Evolutionary conservation across 257 asterid genomes (phyloP), one percentile per base, ranked within the genome.

Genomic region (Ehretia macrophylla): DNA sequence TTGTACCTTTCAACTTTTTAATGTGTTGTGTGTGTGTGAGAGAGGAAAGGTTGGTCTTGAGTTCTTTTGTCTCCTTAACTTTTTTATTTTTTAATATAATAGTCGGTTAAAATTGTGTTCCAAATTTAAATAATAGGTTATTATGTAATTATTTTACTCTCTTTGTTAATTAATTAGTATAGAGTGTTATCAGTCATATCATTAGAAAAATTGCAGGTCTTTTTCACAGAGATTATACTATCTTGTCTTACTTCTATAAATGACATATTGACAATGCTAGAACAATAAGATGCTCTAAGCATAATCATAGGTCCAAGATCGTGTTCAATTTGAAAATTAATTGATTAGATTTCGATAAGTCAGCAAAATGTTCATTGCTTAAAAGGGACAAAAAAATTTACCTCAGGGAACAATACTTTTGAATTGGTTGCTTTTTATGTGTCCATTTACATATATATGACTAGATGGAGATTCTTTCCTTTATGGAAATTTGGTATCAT

Each of bases 1-100:
- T 10, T 50, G 76, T 72, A 53, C 58, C 75, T 77, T 71, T 59
- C 64, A 56, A 53, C 68, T 56, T 71, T 53, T 65, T 61, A 55
- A n/a, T 42, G 11, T 38, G 11, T 42, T 42, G 14, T 42, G 16
- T 42, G 16, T 42, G 16, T 56, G 50, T 37, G 58, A 51, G 63
- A 59, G 23, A 47, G 32, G 18, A 68, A 27, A 40, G 45, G 58
- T 27, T 60, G 62, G 63, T 48, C 39, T 60, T 62, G 66, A 54
- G 11, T 42, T 42, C 47, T 42, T n/a, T n/a, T 42, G 47, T 42
- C 14, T 42, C 16, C 47, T 42, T 42, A 14, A 10, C 14, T 42
- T 1, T 42, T 4, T 11, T n/a, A n/a, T n/a, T n/a, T n/a, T n/a
- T n/a, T n/a, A n/a, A n/a, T n/a, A n/a, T n/a, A n/a, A n/a, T n/a